Evolutionary conservation across 2,329 filamentous ascomycete genomes (phyloP), one percentile per base, ranked within the genome.

Genomic region (Cercospora sesami): DNA sequence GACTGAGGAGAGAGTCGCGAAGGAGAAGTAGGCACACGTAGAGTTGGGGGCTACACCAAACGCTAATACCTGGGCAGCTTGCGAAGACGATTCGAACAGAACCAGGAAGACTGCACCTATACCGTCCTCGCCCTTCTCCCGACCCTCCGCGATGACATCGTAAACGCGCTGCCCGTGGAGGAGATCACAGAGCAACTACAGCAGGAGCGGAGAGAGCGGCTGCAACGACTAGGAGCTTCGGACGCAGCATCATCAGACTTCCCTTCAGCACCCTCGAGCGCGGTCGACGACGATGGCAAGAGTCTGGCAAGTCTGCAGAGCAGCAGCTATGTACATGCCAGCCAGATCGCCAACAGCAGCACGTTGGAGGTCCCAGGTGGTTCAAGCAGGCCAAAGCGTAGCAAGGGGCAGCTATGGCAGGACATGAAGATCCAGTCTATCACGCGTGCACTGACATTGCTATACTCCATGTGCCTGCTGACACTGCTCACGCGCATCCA

Each of bases 91-190:
- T 99, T 99, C 82, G 93, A 98, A 80, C 95, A 99, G 81, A 99
- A 99, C 80, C 95, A 99, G 79, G 94, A 97, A 79, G 95, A 99
- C 81, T 99, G 95, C 82, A 97, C 94, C 59, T 97, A 96, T 79
- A 99, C 95, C 42, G 93, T 98, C 55, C 89, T 98, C n/a, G 95
- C 94, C 31, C 88, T 99, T 65, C 86, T 99, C 9, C 95, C 95
- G 4, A 96, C 94, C 36, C 92, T 93, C 6, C 94, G 94, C 26
- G 89, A 95, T 73, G 94, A 96, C 78, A 91, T 99, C 75, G 84
- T 97, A 75, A 89, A 92, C 73, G 89, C 91, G 33, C 87, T 98
- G 74, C 92, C 96, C 63, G 96, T 96, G 53, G 95, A 99, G 79
- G 89, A 91, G 75, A 92, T 97, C 75, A 94, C 94, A 4, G 90